These are phyloP conservation scores for Tuber umbilicatum DNA, from an alignment of 495 filamentous ascomycete genomes.

Conservation along the genomic window DNA sequence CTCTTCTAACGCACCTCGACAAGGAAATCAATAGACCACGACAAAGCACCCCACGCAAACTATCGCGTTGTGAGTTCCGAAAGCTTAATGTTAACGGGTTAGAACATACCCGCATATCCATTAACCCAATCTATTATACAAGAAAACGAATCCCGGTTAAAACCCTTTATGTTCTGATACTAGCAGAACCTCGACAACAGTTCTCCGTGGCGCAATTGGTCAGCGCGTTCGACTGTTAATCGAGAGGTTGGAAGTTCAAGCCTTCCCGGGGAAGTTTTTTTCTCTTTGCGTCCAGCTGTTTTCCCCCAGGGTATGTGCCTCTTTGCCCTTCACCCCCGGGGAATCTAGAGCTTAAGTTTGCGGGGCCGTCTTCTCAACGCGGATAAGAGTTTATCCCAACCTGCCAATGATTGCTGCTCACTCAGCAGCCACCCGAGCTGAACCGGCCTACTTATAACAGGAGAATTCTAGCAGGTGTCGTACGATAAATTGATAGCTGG, in stretches of 20 bases:
- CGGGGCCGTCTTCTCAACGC: not conserved
- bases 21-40: not conserved
- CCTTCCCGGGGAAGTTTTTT: constrained; percentile 42
- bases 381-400: not conserved
- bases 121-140: not conserved
- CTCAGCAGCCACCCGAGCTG: not conserved
- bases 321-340: not conserved
- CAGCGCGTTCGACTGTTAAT: constrained; percentile 52
- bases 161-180: not conserved
- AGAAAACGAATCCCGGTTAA: not conserved
- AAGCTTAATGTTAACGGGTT: not conserved
- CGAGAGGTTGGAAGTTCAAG: constrained; percentile 50
- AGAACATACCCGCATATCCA: not conserved
- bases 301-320: not conserved
- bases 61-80: not conserved
- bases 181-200: not conserved
- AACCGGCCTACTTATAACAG: not conserved
- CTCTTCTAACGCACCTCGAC: not conserved
- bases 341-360: not conserved
- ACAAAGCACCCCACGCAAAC: not conserved
- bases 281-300: not conserved
- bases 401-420: not conserved
- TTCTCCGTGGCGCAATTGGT: constrained; percentile 49
- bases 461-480: not conserved
- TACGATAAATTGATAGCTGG: not conserved